These are phyloP conservation scores for Somion occarium DNA, from an alignment of 1,284 basidiomycete genomes.

Conservation along the genomic window DNA sequence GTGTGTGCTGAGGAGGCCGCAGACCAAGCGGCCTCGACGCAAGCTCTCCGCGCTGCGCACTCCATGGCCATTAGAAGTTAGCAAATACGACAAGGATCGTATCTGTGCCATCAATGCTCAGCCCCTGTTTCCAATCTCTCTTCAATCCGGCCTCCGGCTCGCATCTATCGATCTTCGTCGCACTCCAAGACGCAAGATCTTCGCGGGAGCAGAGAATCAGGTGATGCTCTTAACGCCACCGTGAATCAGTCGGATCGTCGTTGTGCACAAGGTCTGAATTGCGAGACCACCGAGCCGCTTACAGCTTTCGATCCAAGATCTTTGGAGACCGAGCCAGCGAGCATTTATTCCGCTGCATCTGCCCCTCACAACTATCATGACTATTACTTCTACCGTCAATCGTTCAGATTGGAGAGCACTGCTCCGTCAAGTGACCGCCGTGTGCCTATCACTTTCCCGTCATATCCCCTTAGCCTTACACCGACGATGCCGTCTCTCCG, in stretches of 20 bases:
- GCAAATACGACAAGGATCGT: not conserved
- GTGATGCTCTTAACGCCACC: not conserved
- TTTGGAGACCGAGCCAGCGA: conserved; percentile 28
- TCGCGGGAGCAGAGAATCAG: not conserved
- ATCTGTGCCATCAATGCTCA: not conserved
- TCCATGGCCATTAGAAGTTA: not conserved
- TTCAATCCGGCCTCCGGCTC: not conserved
- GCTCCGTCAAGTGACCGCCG: not conserved
- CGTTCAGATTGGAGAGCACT: conserved; percentile 12
- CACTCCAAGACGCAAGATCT: not conserved
- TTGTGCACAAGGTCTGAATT: not conserved
- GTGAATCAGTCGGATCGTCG: not conserved
- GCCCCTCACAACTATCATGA: conserved; percentile 29
- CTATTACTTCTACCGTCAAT: conserved; percentile 16
- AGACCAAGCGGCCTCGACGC: conserved; percentile 1
- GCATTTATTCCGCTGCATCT: conserved; percentile 36
- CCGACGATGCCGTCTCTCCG: not conserved
- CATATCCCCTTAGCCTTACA: not conserved
- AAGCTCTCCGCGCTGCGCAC: not conserved
- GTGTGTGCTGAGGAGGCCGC: conserved; percentile 14
- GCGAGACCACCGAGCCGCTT: conserved; percentile 11
- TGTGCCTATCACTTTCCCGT: not conserved
- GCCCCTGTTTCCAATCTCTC: not conserved
- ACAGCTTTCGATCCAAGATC: conserved; percentile 10
- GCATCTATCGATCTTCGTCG: not conserved